Evolutionary conservation across 2,329 filamentous ascomycete genomes (phyloP), one percentile per base, ranked within the genome.

Genomic region (Stemphylium beticola): DNA sequence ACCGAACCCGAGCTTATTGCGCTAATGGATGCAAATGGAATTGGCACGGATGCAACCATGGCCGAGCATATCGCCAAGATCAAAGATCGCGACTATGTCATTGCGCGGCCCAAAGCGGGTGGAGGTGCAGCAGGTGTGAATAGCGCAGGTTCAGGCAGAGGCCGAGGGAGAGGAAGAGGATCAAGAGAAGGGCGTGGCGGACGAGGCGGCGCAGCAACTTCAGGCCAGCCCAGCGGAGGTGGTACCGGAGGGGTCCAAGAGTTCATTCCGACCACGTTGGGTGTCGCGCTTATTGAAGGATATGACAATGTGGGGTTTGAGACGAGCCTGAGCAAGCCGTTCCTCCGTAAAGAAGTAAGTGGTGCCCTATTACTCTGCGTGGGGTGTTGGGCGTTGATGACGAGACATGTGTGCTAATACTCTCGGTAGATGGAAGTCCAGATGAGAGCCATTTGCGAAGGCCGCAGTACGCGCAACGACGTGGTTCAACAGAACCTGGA

Each of bases 31-130:
- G 93, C 92, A 39, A 99, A 99, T 72, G 95, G 95, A 2, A 99
- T 99, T 61, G 95, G 95, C 11, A 99, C 95, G 9, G 95, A 99
- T 78, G 95, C 95, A 6, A 99, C 95, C 1, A 99, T 99, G 95
- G 95, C 95, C 0, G 95, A 99, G 68, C 95, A 99, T 72, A 99
- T 99, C 68, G 87, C 91, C 55, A 99, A 93, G 76, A 96, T 99
- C 66, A 92, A 98, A 75, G 86, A 93, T 54, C 83, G 95, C 55
- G 83, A 93, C 65, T 99, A 99, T 69, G 93, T 92, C 44, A 85
- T 87, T 52, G 88, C 89, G 71, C 71, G 85, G 77, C 71, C 82
- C 69, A 82, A 76, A 57, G 74, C 69, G 15, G 66, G 72, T 37
- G 73, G 69, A 26, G 66, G 64, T 45, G 71, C 58, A 26, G 68